phyloP scores from a whole-genome alignment of 2,329 filamentous ascomycete genomes.

The Daldinia sp. region DNA sequence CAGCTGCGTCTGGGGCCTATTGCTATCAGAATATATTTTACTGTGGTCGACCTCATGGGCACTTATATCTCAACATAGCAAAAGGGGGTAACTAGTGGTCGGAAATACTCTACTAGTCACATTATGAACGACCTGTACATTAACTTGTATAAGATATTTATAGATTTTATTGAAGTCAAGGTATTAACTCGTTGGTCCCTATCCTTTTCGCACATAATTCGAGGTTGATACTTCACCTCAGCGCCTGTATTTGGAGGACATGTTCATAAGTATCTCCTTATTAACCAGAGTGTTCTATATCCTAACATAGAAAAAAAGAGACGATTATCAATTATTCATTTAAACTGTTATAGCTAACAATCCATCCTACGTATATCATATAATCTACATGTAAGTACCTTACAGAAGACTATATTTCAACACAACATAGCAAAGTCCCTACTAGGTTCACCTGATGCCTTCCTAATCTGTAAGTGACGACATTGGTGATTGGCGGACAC shows the following conservation, averaged over 20 bases:
- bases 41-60: too few relatives aligned
- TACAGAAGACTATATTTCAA: background rate
- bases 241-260: too few relatives aligned
- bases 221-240: background rate
- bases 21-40: too few relatives aligned
- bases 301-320: background rate
- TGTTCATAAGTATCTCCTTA: background rate
- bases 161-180: background rate
- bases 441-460: conserved; percentile 4
- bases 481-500: conserved; percentile 26
- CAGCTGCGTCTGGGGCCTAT: too few relatives aligned
- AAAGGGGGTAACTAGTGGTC: too few relatives aligned
- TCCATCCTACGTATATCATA: background rate
- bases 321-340: too few relatives aligned
- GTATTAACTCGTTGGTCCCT: background rate
- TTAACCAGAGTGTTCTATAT: background rate
- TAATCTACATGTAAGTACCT: background rate
- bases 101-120: too few relatives aligned
- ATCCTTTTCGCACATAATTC: background rate
- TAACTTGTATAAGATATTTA: background rate
- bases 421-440: background rate
- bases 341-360: background rate
- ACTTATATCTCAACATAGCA: background rate
- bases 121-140: background rate
- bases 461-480: conserved; percentile 26